Evolutionary conservation across 1,284 basidiomycete species (phyloP).

Genomic region (Melampsora larici-populina): DNA sequence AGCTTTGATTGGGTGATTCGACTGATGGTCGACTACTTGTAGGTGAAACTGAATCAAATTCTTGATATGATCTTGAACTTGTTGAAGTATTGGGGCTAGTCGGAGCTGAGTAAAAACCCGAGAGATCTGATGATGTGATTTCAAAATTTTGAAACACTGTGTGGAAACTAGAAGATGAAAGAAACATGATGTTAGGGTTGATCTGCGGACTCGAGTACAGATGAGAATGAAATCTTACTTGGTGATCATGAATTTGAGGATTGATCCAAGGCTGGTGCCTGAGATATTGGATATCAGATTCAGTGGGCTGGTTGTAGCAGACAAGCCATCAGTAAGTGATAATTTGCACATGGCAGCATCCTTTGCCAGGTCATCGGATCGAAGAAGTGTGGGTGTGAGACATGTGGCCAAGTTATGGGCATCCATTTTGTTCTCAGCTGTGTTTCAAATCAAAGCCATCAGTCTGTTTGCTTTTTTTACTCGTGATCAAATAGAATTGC

Average conservation of each 20-base stretch:
- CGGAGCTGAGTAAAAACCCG: not conserved
- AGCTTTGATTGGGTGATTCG: not conserved
- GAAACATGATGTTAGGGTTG: not conserved
- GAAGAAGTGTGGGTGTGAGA: conserved; percentile 28
- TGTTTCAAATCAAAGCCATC: not conserved
- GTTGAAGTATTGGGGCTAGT: not conserved
- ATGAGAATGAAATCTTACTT: conserved; percentile 11
- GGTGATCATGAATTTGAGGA: conserved; percentile 39
- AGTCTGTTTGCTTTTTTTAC: not conserved
- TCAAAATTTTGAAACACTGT: not conserved
- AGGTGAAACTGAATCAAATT: conserved; percentile 5
- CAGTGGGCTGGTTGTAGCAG: not conserved
- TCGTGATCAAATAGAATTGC: not conserved
- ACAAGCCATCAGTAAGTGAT: conserved; percentile 1
- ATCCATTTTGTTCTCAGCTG: conserved; percentile 41
- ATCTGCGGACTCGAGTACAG: not conserved
- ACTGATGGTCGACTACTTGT: not conserved
- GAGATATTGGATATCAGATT: not conserved
- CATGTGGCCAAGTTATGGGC: conserved; percentile 39
- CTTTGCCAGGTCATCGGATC: conserved; percentile 25
- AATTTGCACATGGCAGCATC: conserved; percentile 40
- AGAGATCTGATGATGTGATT: not conserved
- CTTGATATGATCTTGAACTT: not conserved
- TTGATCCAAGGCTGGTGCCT: conserved; percentile 17
- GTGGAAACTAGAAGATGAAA: not conserved